Conservation (phyloP, 176 grass and related monocot species). For the Triticum timopheevii region DNA sequence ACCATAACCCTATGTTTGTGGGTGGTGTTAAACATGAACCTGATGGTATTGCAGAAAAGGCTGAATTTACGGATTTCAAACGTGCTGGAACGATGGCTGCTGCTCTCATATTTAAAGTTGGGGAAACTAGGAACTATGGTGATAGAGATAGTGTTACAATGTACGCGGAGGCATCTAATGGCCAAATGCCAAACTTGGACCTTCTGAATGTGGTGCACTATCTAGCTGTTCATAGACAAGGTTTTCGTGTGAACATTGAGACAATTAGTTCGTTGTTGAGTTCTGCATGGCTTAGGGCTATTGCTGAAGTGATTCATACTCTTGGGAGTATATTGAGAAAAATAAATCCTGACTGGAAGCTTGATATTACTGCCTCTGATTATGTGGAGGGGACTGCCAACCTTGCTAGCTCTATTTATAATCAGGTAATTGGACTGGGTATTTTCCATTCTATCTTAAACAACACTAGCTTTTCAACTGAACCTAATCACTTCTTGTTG, state of each 20-base stretch:
- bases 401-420: constrained; percentile 86
- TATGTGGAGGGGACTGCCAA: constrained; percentile 80
- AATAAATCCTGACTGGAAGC: constrained; percentile 84
- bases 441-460: constrained; percentile 10
- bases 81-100: constrained; percentile 93
- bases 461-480: neutral
- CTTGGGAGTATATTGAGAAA: constrained; percentile 68
- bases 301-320: constrained; percentile 67
- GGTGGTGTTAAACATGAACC: constrained; percentile 18
- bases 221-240: constrained; percentile 96
- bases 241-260: constrained; percentile 69
- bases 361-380: constrained; percentile 71
- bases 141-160: constrained; percentile 83
- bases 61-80: constrained; percentile 56
- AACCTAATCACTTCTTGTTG: constrained; percentile 23
- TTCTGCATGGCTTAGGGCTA: constrained; percentile 55
- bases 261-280: constrained; percentile 57
- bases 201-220: constrained; percentile 95
- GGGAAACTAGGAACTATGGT: constrained; percentile 42
- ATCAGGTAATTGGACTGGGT: constrained; percentile 55
- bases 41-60: constrained; percentile 30
- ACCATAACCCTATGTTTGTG: constrained; percentile 74
- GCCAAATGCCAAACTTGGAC: constrained; percentile 99
- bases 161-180: constrained; percentile 95
- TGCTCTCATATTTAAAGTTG: constrained; percentile 82